Evolutionary conservation across 2,329 filamentous ascomycete species (phyloP), one percentile per base, ranked within the genome.

Genomic region (Colletotrichum neosansevieriae): DNA sequence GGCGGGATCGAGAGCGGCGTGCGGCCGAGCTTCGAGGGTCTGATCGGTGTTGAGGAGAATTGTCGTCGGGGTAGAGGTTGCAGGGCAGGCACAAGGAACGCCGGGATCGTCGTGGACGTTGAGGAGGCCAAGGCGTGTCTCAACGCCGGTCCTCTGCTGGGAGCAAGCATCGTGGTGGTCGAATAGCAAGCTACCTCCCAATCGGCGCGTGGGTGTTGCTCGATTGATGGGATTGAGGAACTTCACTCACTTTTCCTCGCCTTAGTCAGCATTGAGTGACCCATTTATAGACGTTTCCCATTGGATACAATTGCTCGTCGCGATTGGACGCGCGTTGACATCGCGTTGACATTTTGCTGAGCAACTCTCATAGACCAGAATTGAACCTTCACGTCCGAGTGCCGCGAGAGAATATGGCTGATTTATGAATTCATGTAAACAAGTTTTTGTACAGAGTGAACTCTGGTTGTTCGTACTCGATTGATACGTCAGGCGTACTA

Each of bases 11-110:
- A 90, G 60, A 97, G 87, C 24, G 92, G 88, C 69, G 92, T 92
- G 74, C 89, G 87, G 74, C 96, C 96, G 71, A 99, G 91, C 85
- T 98, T 96, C 50, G 95, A 98, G 66, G 85, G 81, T 73, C 86
- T 85, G 76, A 81, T 80, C 60, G 88, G 77, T 49, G 93, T 91
- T 47, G 89, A 90, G 64, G 92, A 94, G 84, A 98, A 98, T 71
- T 82, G 81, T 76, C 86, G 84, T 72, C 79, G 78, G 42, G 79
- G 75, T 63, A 67, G 10, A 81, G 71, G 72, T 75, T 88, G 88
- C 80, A 94, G 90, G 54, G 91, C 89, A 12, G 92, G 92, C 13
- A 93, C 82, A 56, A 95, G 89, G 78, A 94, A 94, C 29, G 86
- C 80, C 34, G 92, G 92, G 53, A 94, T 82, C n/a, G 85, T 85